Evolutionary conservation across 1,139 yeast species (phyloP).

Genomic region (Hansenula sp.): DNA sequence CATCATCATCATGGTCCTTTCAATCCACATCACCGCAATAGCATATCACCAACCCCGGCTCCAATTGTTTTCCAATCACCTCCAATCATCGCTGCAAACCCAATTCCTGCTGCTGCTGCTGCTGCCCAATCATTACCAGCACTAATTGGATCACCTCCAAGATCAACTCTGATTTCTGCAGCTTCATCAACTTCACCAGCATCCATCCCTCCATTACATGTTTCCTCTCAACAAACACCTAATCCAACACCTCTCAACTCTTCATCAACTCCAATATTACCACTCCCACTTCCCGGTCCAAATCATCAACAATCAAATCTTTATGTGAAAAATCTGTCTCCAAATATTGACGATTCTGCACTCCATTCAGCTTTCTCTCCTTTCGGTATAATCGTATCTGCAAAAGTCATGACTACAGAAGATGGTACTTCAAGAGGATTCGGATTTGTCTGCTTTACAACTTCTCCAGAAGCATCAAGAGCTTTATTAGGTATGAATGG

Average conservation of each 20-base stretch:
- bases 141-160: background rate
- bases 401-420: conserved; percentile 42
- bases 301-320: conserved; percentile 53
- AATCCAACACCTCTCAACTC: background rate
- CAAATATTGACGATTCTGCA: conserved; percentile 33
- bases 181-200: background rate
- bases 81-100: background rate
- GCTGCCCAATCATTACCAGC: no score
- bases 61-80: conserved; percentile 2
- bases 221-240: background rate
- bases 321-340: conserved; percentile 50
- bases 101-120: background rate
- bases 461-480: conserved; percentile 41
- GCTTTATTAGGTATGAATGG: conserved; percentile 42
- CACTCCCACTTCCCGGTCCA: conserved; percentile 31
- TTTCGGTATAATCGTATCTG: conserved; percentile 41
- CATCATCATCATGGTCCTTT: background rate
- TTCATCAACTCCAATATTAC: conserved; percentile 26
- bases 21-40: background rate
- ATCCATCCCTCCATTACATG: conserved; percentile 1
- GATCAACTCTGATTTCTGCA: background rate
- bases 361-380: conserved; percentile 26
- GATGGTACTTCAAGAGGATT: conserved; percentile 40
- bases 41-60: conserved; percentile 4
- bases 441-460: conserved; percentile 47